Percentiles rank a stretch among this genome's conserved stretches.
These are phyloP conservation scores for Monosporascus sp. DNA, from an alignment of 2,329 filamentous ascomycete genomes.

Conservation along the genomic window DNA sequence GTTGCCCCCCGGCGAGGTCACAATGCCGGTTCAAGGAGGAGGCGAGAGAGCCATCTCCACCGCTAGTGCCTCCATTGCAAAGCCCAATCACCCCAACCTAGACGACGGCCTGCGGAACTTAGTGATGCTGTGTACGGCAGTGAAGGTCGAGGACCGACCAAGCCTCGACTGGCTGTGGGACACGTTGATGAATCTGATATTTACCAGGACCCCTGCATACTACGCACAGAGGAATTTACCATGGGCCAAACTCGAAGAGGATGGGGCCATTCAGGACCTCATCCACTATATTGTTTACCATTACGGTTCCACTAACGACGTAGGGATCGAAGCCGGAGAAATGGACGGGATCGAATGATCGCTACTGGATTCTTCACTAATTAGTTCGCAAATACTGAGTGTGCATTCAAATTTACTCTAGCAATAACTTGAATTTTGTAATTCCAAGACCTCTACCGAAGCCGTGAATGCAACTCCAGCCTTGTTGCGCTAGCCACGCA, in stretches of 20 bases:
- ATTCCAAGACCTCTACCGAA: no score
- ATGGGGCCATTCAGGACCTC: no score
- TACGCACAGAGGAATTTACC: not conserved
- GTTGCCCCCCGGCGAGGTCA: not conserved
- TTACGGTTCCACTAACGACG: no score
- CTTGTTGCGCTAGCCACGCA: slow-evolving; percentile 39
- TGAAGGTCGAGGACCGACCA: slow-evolving; percentile 42
- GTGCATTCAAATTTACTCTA: no score
- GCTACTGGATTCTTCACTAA: no score
- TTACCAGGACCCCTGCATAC: not conserved
- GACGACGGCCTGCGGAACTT: not conserved
- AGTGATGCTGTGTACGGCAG: not conserved
- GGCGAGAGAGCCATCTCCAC: not conserved
- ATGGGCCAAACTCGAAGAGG: slow-evolving; percentile 6
- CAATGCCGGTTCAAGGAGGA: not conserved
- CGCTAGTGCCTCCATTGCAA: not conserved
- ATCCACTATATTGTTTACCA: no score
- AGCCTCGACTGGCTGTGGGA: not conserved
- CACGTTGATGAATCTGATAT: not conserved
- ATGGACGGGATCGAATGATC: no score
- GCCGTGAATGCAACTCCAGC: no score
- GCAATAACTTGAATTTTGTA: no score
- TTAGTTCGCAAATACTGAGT: no score
- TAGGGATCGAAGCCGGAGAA: no score
- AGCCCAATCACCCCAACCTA: not conserved